A percentile compares a stretch with the other conserved stretches of the same genome.
phyloP scores from a whole-genome alignment of 192 early-diverging fungal genomes.

The Radiomyces spectabilis region DNA sequence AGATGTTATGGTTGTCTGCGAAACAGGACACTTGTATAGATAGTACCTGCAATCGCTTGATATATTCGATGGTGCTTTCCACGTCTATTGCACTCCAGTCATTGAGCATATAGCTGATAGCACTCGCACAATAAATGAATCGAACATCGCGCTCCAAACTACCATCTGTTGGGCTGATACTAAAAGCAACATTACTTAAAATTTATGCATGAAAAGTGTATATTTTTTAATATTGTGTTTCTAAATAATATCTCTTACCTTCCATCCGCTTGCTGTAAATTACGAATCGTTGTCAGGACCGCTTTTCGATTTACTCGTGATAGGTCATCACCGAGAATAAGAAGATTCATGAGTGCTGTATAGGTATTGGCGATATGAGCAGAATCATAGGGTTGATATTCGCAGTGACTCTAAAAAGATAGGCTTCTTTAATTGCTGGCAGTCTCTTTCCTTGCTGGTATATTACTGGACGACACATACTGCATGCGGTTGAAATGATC shows the following conservation, averaged over 20 bases:
- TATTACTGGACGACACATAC: slow-evolving; percentile 30
- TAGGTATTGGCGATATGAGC: slow-evolving; percentile 81
- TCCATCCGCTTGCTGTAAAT: slow-evolving; percentile 71
- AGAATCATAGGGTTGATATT: slow-evolving; percentile 36
- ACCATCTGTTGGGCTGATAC: slow-evolving; percentile 61
- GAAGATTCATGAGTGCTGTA: slow-evolving; percentile 71
- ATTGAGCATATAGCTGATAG: slow-evolving; percentile 70
- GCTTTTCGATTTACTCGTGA: slow-evolving; percentile 68
- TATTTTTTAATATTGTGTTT: not conserved
- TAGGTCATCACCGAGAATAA: slow-evolving; percentile 87
- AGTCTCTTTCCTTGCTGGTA: too few species aligned
- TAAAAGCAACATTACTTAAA: slow-evolving; percentile 14
- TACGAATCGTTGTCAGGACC: slow-evolving; percentile 49
- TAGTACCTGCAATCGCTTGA: slow-evolving; percentile 48
- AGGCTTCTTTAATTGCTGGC: too few species aligned
- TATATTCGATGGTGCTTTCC: slow-evolving; percentile 47
- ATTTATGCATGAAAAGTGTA: too few species aligned
- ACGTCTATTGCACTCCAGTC: slow-evolving; percentile 87
- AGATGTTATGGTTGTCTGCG: not conserved
- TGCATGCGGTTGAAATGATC: slow-evolving; percentile 34
- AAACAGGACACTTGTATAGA: too few species aligned
- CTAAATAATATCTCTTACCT: slow-evolving; percentile 36
- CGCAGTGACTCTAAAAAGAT: slow-evolving; percentile 22
- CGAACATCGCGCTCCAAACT: slow-evolving; percentile 81
- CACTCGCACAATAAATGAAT: slow-evolving; percentile 88